These are phyloP conservation scores for Colletotrichum tanaceti DNA, from an alignment of 2,329 filamentous ascomycete species.

Conservation along the genomic window DNA sequence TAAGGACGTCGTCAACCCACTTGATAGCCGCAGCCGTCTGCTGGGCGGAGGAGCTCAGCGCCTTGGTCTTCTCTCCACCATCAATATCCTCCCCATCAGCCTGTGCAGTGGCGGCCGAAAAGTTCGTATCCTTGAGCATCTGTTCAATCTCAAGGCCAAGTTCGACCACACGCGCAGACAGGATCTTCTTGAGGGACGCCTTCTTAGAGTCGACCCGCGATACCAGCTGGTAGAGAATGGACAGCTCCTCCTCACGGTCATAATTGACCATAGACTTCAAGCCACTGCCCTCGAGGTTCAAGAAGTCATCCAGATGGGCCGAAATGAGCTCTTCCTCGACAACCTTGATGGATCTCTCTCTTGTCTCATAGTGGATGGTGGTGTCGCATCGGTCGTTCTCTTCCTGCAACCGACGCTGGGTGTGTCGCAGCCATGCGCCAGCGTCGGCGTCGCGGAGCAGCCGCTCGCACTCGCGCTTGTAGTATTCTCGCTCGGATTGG, in stretches of 20 bases:
- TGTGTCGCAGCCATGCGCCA: constrained; percentile 82
- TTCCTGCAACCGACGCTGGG: constrained; percentile 78
- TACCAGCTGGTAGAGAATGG: constrained; percentile 84
- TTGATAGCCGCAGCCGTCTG: constrained; percentile 89
- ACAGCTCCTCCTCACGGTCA: constrained; percentile 80
- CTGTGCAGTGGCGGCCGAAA: constrained; percentile 55
- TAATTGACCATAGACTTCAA: constrained; percentile 92
- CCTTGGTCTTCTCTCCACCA: constrained; percentile 60
- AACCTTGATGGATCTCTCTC: constrained; percentile 78
- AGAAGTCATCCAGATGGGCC: constrained; percentile 81
- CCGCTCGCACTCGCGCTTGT: constrained; percentile 77
- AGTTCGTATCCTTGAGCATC: constrained; percentile 66
- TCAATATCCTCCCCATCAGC: constrained; percentile 62
- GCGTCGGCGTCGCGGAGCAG: constrained; percentile 84
- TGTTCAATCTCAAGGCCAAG: constrained; percentile 87
- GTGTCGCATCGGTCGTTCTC: constrained; percentile 86
- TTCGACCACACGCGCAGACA: constrained; percentile 81
- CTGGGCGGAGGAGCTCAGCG: constrained; percentile 65
- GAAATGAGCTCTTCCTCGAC: constrained; percentile 85
- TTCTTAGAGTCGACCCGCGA: constrained; percentile 81
- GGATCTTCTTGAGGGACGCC: constrained; percentile 72
- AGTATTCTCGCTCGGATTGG: constrained; percentile 77
- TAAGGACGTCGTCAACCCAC: constrained; percentile 93
- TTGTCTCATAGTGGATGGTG: constrained; percentile 79
- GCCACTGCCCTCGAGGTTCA: constrained; percentile 86